Evolutionary conservation across 2,329 filamentous ascomycete species (phyloP).

Genomic region (Calonectria pseudoturangicola): DNA sequence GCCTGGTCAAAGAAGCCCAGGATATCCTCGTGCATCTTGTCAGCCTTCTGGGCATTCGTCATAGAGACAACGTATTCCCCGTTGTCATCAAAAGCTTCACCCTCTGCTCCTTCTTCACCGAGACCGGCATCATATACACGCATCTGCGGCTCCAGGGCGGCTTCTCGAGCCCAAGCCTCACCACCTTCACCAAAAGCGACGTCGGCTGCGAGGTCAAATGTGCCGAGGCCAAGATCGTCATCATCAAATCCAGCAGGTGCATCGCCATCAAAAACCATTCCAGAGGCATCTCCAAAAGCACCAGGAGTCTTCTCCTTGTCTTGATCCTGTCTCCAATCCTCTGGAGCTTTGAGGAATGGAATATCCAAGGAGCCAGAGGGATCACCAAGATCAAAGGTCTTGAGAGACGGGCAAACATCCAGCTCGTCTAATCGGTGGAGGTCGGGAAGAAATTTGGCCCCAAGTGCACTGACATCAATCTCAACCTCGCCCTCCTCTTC

Average conservation of each 20-base stretch:
- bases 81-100: constrained; percentile 69
- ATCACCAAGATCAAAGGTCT: constrained; percentile 93
- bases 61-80: constrained; percentile 88
- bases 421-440: constrained; percentile 85
- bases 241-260: constrained; percentile 84
- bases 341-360: constrained; percentile 91
- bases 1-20: constrained; percentile 99
- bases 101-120: constrained; percentile 72
- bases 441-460: constrained; percentile 89
- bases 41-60: constrained; percentile 77
- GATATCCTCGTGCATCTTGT: constrained; percentile 90
- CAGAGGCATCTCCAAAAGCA: constrained; percentile 80
- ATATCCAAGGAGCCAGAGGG: constrained; percentile 90
- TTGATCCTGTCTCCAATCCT: constrained; percentile 86
- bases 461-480: constrained; percentile 86
- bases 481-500: constrained; percentile 75
- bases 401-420: constrained; percentile 95
- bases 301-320: constrained; percentile 76
- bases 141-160: constrained; percentile 89
- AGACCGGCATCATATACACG: constrained; percentile 82
- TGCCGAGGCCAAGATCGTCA: constrained; percentile 83
- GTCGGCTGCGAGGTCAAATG: constrained; percentile 82
- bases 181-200: constrained; percentile 96
- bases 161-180: constrained; percentile 95
- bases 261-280: constrained; percentile 90